phyloP scores from a whole-genome alignment of 176 grass and related monocot species.

The Lolium perenne region DNA sequence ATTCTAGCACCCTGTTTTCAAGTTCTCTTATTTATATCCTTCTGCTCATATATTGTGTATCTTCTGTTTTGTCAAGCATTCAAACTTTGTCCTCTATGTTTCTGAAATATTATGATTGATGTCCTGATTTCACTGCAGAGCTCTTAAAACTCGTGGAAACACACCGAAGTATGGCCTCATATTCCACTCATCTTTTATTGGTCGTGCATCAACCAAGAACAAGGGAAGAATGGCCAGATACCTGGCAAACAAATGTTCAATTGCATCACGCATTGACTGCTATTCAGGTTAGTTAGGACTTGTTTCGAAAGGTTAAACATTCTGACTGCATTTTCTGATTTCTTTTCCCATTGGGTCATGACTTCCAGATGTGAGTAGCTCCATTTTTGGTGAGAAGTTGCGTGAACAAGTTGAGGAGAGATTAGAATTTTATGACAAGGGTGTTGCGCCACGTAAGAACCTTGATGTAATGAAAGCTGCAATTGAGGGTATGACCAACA shows the following conservation, averaged over 20 bases:
- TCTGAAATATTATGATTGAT: conserved; percentile 1
- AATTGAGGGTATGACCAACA: conserved; percentile 56
- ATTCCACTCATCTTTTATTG: conserved; percentile 97
- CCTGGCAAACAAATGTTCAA: conserved; percentile 89
- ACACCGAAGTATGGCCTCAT: conserved; percentile 96
- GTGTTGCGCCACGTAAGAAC: conserved; percentile 87
- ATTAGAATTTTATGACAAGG: conserved; percentile 90
- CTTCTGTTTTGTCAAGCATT: background rate
- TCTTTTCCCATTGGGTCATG: conserved; percentile 5
- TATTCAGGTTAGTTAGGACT: conserved; percentile 68
- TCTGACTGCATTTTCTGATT: conserved; percentile 19
- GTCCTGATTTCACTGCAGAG: conserved; percentile 46
- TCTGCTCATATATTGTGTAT: background rate
- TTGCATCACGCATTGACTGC: conserved; percentile 93
- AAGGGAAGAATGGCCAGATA: conserved; percentile 95
- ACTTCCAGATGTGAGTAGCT: conserved; percentile 60
- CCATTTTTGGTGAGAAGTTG: conserved; percentile 79
- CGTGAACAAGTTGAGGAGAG: conserved; percentile 90
- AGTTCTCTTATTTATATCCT: background rate
- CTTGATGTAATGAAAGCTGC: conserved; percentile 95
- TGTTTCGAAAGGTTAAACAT: background rate
- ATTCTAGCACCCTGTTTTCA: background rate
- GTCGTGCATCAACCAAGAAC: conserved; percentile 82
- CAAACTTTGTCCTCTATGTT: background rate
- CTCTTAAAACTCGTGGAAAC: conserved; percentile 84